Conservation (phyloP, 768 basidiomycete genomes). For the Fistulinella prunicolor region DNA sequence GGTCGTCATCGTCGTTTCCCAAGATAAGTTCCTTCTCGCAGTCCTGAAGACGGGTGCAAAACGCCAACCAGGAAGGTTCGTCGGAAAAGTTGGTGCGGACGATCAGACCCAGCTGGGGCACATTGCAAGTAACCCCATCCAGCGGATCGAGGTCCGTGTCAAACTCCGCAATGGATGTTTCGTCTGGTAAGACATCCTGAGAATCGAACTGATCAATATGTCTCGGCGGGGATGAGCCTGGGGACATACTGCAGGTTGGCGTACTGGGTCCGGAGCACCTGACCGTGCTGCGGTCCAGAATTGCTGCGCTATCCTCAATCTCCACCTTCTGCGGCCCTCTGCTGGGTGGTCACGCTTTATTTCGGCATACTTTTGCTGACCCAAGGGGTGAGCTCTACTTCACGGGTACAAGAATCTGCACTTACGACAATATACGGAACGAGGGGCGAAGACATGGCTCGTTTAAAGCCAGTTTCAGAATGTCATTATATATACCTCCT, state of each 20-base stretch:
- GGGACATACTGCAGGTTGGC: background rate
- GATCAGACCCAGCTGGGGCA: constrained; percentile 55
- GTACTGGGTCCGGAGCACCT: constrained; percentile 15
- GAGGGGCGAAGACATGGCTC: constrained; percentile 21
- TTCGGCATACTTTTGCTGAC: constrained; percentile 41
- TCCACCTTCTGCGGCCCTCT: constrained; percentile 58
- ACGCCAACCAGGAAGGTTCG: constrained; percentile 62
- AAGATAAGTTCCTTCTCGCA: constrained; percentile 55
- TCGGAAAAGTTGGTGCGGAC: constrained; percentile 73
- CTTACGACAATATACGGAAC: constrained; percentile 20
- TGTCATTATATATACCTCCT: too few species aligned
- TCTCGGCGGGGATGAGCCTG: background rate
- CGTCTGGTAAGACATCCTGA: constrained; percentile 14
- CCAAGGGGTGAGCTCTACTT: constrained; percentile 5
- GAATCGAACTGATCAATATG: constrained; percentile 3
- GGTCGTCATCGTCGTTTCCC: constrained; percentile 24
- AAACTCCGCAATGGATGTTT: constrained; percentile 20
- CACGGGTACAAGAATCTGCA: background rate
- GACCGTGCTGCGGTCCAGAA: constrained; percentile 40
- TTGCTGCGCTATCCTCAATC: constrained; percentile 48
- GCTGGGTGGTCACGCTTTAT: constrained; percentile 44
- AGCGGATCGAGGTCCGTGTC: constrained; percentile 50
- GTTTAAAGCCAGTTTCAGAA: too few species aligned
- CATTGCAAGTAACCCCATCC: constrained; percentile 45
- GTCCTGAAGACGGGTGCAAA: constrained; percentile 47